A percentile compares a stretch with the other conserved stretches of the same genome.
phyloP scores from a whole-genome alignment of 805 yeast species.

The Candida andamanensis region DNA sequence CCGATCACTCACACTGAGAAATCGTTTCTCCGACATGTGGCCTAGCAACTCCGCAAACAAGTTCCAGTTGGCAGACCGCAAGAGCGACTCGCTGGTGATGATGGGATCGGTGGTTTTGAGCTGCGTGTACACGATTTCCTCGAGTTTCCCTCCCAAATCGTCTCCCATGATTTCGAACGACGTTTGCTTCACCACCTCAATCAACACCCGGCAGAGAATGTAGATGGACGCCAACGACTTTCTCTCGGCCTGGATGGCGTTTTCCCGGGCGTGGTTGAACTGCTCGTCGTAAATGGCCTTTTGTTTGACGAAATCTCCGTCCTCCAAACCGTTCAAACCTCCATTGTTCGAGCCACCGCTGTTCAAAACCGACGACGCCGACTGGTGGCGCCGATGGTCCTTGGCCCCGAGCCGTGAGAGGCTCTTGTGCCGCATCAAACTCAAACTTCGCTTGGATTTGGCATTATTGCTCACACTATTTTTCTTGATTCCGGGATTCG shows the following conservation, averaged over 20 bases:
- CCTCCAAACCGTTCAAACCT: slow-evolving; percentile 1
- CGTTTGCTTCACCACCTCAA: slow-evolving; percentile 87
- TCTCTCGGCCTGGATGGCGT: slow-evolving; percentile 79
- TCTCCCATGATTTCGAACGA: slow-evolving; percentile 69
- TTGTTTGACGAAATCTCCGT: slow-evolving; percentile 16
- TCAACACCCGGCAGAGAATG: slow-evolving; percentile 83
- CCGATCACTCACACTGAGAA: slow-evolving; percentile 84
- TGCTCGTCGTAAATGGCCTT: slow-evolving; percentile 27
- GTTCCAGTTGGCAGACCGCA: slow-evolving; percentile 91
- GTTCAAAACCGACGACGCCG: slow-evolving; percentile 32
- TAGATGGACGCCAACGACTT: slow-evolving; percentile 83
- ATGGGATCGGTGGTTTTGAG: slow-evolving; percentile 84
- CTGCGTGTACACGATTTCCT: slow-evolving; percentile 90
- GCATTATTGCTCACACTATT: slow-evolving; percentile 8
- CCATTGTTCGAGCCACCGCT: slow-evolving; percentile 1
- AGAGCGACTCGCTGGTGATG: slow-evolving; percentile 51
- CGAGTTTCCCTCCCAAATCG: slow-evolving; percentile 76
- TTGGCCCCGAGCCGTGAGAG: slow-evolving; percentile 24
- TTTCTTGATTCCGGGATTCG: slow-evolving; percentile 4
- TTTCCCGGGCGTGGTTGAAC: slow-evolving; percentile 46
- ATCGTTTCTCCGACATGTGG: slow-evolving; percentile 79
- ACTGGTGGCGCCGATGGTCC: slow-evolving; percentile 46
- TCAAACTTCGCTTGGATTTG: slow-evolving; percentile 34
- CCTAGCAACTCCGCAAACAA: slow-evolving; percentile 86
- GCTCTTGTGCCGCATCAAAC: slow-evolving; percentile 37